Conservation (phyloP, 495 filamentous ascomycete species). For the Lasiosphaeria hispida region DNA sequence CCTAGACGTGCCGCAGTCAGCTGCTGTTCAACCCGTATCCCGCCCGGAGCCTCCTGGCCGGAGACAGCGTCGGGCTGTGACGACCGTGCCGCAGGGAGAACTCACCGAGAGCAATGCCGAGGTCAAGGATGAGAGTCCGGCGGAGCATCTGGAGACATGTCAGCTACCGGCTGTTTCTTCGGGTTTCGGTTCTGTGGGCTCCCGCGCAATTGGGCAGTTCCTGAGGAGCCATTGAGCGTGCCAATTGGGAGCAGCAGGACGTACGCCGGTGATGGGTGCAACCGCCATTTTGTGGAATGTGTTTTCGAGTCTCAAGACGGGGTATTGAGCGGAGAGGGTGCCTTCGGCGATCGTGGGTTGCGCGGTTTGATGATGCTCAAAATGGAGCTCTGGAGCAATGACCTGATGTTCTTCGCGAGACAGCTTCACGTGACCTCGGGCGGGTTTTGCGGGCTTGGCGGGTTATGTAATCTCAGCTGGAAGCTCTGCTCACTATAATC, state of each 20-base stretch:
- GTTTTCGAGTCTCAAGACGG: constrained; percentile 2
- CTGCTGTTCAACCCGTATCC: neutral
- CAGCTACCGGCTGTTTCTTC: constrained; percentile 13
- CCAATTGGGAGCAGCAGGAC: constrained; percentile 1
- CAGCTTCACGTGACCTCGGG: constrained; percentile 24
- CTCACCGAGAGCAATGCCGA: constrained; percentile 45
- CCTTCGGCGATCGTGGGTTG: constrained; percentile 14
- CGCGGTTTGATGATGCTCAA: constrained; percentile 30
- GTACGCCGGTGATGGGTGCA: constrained; percentile 30
- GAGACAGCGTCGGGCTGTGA: neutral
- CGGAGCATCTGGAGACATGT: constrained; percentile 47
- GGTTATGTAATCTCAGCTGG: neutral
- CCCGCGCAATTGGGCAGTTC: neutral
- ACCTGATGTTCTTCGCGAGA: constrained; percentile 25
- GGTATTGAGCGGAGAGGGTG: constrained; percentile 22
- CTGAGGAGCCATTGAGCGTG: constrained; percentile 19
- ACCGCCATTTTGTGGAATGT: constrained; percentile 41
- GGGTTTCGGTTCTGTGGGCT: neutral
- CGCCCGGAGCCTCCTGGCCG: neutral
- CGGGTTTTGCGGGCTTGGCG: constrained; percentile 11
- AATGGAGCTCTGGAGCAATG: constrained; percentile 27
- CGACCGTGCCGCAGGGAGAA: neutral
- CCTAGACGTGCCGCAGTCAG: constrained; percentile 29
- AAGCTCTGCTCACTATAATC: neutral
- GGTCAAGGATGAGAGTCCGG: constrained; percentile 46